These are phyloP conservation scores for Colletotrichum sp. DNA, from an alignment of 2,329 filamentous ascomycete genomes.

Conservation along the genomic window DNA sequence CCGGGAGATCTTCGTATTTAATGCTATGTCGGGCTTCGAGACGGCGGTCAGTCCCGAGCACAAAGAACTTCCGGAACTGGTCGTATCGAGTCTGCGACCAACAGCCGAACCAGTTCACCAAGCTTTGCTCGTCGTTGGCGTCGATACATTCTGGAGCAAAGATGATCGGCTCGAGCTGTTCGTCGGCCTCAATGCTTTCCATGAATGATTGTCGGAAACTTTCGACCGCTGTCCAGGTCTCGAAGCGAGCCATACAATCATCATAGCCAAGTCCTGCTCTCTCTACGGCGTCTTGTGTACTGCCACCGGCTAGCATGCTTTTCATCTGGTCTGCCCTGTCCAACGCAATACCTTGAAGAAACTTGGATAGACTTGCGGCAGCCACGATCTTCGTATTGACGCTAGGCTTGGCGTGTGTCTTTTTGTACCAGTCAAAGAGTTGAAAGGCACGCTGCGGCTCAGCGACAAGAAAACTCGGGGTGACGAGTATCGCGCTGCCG, in stretches of 20 bases:
- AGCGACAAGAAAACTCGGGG: constrained; percentile 45
- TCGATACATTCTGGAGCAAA: constrained; percentile 54
- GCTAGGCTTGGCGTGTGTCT: neutral
- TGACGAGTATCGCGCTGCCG: constrained; percentile 40
- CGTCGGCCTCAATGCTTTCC: constrained; percentile 33
- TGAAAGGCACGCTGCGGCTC: constrained; percentile 36
- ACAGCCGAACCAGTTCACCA: constrained; percentile 67
- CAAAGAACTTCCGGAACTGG: constrained; percentile 56
- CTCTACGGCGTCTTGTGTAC: neutral
- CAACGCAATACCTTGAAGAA: constrained; percentile 29
- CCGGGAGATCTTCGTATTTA: constrained; percentile 1
- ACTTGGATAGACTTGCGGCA: constrained; percentile 30
- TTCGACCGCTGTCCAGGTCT: constrained; percentile 15
- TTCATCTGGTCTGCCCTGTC: neutral
- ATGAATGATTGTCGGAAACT: constrained; percentile 20
- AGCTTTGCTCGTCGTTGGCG: constrained; percentile 63
- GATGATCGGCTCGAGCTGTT: constrained; percentile 42
- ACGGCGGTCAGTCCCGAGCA: constrained; percentile 51
- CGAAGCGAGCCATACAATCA: constrained; percentile 14
- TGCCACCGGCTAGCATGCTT: neutral
- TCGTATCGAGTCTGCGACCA: constrained; percentile 58
- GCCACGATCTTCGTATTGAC: constrained; percentile 29
- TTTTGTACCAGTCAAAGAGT: constrained; percentile 39
- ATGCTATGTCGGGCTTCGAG: neutral
- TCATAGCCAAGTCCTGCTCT: neutral